Evolutionary conservation across 129 eudicot genomes (phyloP).

Genomic region (Solidago caesia): DNA sequence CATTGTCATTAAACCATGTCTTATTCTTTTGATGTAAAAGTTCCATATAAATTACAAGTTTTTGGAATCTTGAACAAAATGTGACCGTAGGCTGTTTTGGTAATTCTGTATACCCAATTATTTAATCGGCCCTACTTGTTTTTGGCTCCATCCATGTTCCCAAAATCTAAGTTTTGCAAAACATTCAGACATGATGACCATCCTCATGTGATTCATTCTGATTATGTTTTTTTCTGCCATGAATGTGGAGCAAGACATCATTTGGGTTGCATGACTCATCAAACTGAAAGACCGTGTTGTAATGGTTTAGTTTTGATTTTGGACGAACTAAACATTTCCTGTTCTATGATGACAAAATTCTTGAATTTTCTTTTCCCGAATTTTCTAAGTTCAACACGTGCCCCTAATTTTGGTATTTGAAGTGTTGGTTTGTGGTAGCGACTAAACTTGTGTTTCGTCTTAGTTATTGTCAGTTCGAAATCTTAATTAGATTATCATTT

Average conservation of each 20-base stretch:
- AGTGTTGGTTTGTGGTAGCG: not conserved
- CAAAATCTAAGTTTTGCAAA: slow-evolving; percentile 5
- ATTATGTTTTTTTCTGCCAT: slow-evolving; percentile 29
- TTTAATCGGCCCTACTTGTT: slow-evolving; percentile 28
- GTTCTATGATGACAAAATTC: not conserved
- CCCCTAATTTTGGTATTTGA: not conserved
- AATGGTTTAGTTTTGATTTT: not conserved
- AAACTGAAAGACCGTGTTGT: not conserved
- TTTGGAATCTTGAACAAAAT: slow-evolving; percentile 23
- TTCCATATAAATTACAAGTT: not conserved
- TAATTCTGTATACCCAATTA: slow-evolving; percentile 26
- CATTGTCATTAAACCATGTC: slow-evolving; percentile 11
- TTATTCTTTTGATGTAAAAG: slow-evolving; percentile 10
- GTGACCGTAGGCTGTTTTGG: slow-evolving; percentile 19
- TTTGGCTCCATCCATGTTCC: slow-evolving; percentile 24
- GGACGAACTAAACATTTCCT: not conserved
- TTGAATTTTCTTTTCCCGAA: not conserved
- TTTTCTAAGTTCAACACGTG: not conserved
- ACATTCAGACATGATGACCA: slow-evolving; percentile 26
- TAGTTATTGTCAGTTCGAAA: not conserved
- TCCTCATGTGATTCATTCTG: slow-evolving; percentile 33
- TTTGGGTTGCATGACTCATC: slow-evolving; percentile 20
- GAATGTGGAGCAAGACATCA: slow-evolving; percentile 28
- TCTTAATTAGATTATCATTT: not conserved
- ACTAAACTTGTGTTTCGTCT: not conserved